Base-by-base conservation (phyloP, 1,139 yeast genomes). In the Candida sanyaensis region DNA sequence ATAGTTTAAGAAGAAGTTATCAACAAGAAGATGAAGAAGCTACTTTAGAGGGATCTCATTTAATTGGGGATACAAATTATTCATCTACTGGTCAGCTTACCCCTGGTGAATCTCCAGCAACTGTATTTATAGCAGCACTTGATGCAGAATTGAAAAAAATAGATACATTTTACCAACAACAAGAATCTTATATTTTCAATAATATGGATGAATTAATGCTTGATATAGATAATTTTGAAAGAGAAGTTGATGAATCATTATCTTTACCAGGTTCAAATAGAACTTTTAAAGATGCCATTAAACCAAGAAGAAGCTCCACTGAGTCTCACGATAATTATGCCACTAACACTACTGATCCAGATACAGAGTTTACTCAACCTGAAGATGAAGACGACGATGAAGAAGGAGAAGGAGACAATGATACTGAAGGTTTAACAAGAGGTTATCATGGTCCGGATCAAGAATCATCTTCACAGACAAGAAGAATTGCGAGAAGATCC, bases 81-180 rank as follows among this genome's bases (percentile, higher is more conserved):
- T 62, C 66, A 29, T 61, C 68, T 23, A 54, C 61, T 4, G 59
- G 55, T 0, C 62, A 57, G 24, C 51, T 49, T 26, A 60, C 60
- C 28, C 55, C 50, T 5, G 55, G 53, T n/a, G 54, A 58, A n/a
- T 54, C 62, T 12, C 63, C 72, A 24, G 55, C 67, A 11, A 42
- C 55, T 32, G 75, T 78, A 8, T 81, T 84, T 58, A 59, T 75
- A 17, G 73, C 80, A n/a, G 83, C 82, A 26, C 69, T 85, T 43
- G 75, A 76, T 49, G 75, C 78, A 4, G 90, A 85, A 57, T 71
- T 83, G 51, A 55, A 58, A 30, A 84, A 83, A 61, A 78, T 85
- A 44, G 89, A 85, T 57, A 76, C 69, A 9, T 85, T 85, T 53
- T 85, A 82, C 61, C 68, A 72, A 51, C 59, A 66, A 8, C 81